Percentiles rank a stretch among this genome's conserved stretches.
phyloP scores from a whole-genome alignment of 2,329 filamentous ascomycete species.

The Trichophaea hybrida region DNA sequence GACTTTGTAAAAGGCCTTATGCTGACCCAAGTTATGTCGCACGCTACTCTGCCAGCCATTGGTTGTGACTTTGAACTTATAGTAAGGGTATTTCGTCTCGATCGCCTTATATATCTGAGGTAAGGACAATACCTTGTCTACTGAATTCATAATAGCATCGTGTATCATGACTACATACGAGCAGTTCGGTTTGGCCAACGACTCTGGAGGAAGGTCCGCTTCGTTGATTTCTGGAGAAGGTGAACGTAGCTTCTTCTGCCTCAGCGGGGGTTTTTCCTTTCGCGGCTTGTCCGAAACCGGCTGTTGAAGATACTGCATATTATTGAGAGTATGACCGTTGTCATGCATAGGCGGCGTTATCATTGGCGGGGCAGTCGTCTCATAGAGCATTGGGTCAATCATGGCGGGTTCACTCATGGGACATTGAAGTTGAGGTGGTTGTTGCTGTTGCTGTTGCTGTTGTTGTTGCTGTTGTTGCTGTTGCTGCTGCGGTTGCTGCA shows the following conservation, averaged over 20 bases:
- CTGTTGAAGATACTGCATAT: neutral
- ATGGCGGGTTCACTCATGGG: neutral
- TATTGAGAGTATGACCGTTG: neutral
- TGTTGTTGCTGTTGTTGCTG: slow-evolving; percentile 24
- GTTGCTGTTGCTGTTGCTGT: slow-evolving; percentile 23
- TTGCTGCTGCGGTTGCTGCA: slow-evolving; percentile 18
- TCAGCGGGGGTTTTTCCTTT: slow-evolving; percentile 30
- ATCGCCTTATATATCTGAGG: slow-evolving; percentile 48
- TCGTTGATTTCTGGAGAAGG: slow-evolving; percentile 42
- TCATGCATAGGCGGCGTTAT: neutral
- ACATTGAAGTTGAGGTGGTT: neutral
- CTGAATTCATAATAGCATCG: slow-evolving; percentile 40
- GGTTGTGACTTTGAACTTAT: slow-evolving; percentile 40
- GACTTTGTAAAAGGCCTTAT: slow-evolving; percentile 42
- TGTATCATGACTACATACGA: slow-evolving; percentile 46
- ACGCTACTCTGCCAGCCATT: slow-evolving; percentile 49
- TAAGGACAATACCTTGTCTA: slow-evolving; percentile 40
- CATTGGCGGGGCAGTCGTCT: neutral
- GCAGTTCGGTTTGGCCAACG: slow-evolving; percentile 50
- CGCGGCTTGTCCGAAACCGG: slow-evolving; percentile 25
- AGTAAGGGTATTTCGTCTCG: slow-evolving; percentile 44
- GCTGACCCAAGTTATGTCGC: slow-evolving; percentile 46
- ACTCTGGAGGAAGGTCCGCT: slow-evolving; percentile 42
- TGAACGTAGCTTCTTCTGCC: slow-evolving; percentile 35
- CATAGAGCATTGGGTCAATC: slow-evolving; percentile 1